These are phyloP conservation scores for Podospora australis DNA, from an alignment of 495 filamentous ascomycete genomes.

Conservation along the genomic window DNA sequence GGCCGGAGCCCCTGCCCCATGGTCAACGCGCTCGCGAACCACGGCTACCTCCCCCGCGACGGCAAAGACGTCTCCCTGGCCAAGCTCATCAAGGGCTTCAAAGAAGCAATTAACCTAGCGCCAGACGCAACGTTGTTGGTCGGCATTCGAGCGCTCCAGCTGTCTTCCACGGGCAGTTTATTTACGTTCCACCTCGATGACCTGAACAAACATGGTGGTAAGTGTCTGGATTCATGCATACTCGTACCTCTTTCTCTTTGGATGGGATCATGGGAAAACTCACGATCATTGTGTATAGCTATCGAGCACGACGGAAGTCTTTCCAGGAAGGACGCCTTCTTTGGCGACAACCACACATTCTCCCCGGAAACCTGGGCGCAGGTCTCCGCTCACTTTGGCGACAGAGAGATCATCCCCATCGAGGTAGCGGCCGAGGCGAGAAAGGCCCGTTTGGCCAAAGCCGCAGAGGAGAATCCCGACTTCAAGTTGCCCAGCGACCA, in stretches of 20 bases:
- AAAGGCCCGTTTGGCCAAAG: conserved; percentile 12
- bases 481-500: conserved; percentile 20
- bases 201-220: conserved; percentile 21
- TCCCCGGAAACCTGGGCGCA: conserved; percentile 20
- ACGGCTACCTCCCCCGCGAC: conserved; percentile 49
- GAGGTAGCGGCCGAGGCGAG: conserved; percentile 21
- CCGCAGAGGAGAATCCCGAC: conserved; percentile 14
- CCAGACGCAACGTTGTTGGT: conserved; percentile 15
- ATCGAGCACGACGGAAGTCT: conserved; percentile 32
- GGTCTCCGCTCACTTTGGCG: conserved; percentile 6
- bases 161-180: conserved; percentile 21
- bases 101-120: conserved; percentile 24
- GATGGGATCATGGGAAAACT: background rate
- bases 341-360: conserved; percentile 28
- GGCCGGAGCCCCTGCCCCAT: conserved; percentile 44
- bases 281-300: conserved; percentile 4
- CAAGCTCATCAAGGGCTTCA: conserved; percentile 16
- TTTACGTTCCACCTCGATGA: conserved; percentile 27
- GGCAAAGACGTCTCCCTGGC: conserved; percentile 34
- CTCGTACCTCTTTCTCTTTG: background rate
- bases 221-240: background rate
- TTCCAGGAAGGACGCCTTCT: conserved; percentile 16
- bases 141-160: conserved; percentile 18
- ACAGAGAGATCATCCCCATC: conserved; percentile 18
- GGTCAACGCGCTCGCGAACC: conserved; percentile 53